Evolutionary conservation across 2,329 filamentous ascomycete genomes (phyloP), one percentile per base, ranked within the genome.

Genomic region (Oidium heveae): DNA sequence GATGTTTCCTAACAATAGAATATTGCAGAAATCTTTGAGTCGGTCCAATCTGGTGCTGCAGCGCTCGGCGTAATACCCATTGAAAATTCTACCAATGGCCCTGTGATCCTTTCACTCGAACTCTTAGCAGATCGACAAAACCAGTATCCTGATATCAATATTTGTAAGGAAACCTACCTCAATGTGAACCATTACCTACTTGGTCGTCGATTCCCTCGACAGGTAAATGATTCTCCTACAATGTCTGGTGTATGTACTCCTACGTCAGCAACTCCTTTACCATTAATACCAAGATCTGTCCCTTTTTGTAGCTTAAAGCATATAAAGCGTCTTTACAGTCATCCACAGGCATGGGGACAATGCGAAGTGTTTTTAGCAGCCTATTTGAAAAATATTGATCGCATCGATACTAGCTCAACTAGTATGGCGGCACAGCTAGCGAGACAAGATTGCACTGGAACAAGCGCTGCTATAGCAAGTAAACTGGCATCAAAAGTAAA

Each of bases 301-400:
- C 77, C 79, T 2, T 61, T 74, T 41, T 62, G 65, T 53, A 68
- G 70, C 58, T 67, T 88, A 58, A 67, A 69, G 55, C 73, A 82
- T 61, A 74, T 96, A 62, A 76, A 74, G 61, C 81, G 82, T 63
- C 68, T 98, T 43, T 94, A 94, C 70, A 91, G 86, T 24, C 91
- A 98, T 68, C 88, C 89, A 10, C 91, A 98, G 68, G 91, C 87
- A 32, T 94, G 91, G 72, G 87, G 87, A 28, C 91, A 98, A 69
- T 95, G 88, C 68, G 79, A 80, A 47, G 67, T 65, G 9, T 94
- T 94, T 67, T 74, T 95, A 28, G 71, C 74, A 9, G 70, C 72
- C 32, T 72, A 84, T 61, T 75, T 94, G 58, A 80, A 79, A 60
- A 77, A 77, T 47, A 73, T 82, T n/a, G 86, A 94, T 69, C 75